Percentiles rank a stretch among this genome's conserved stretches.
phyloP scores from a whole-genome alignment of 2,329 filamentous ascomycete genomes.

The Exserohilum rostratum region DNA sequence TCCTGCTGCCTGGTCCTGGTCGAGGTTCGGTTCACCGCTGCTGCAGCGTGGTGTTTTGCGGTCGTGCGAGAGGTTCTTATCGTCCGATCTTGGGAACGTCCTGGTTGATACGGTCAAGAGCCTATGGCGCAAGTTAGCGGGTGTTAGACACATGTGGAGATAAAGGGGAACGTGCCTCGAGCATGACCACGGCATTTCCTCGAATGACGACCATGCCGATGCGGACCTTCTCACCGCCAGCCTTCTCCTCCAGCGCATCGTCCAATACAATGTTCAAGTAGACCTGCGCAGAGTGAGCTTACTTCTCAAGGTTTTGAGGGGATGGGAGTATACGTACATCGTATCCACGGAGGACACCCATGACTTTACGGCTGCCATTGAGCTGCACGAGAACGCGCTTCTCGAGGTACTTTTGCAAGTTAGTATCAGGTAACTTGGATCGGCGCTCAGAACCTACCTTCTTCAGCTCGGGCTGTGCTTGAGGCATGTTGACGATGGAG shows the following conservation, averaged over 20 bases:
- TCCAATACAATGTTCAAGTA: constrained; percentile 98
- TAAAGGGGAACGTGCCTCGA: constrained; percentile 65
- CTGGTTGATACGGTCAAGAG: constrained; percentile 47
- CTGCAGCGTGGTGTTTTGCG: background rate
- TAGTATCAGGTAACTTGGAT: constrained; percentile 16
- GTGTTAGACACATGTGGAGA: background rate
- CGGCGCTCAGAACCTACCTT: constrained; percentile 67
- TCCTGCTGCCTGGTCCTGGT: constrained; percentile 10
- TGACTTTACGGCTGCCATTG: constrained; percentile 96
- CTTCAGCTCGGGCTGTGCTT: constrained; percentile 98
- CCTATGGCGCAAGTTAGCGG: constrained; percentile 26
- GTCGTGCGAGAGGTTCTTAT: constrained; percentile 18
- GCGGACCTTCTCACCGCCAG: constrained; percentile 84
- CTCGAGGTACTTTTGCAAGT: constrained; percentile 82
- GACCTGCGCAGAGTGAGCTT: constrained; percentile 63
- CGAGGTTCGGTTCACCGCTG: background rate
- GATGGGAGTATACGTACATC: constrained; percentile 69
- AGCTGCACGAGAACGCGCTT: constrained; percentile 98
- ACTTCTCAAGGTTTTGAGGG: no score
- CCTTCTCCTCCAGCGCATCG: constrained; percentile 93
- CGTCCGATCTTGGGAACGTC: constrained; percentile 43
- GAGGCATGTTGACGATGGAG: constrained; percentile 74
- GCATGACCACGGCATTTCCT: constrained; percentile 97
- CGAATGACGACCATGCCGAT: constrained; percentile 97
- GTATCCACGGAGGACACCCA: constrained; percentile 91